Conservation (phyloP, 2,329 filamentous ascomycete genomes). For the Penicillium occitanis region DNA sequence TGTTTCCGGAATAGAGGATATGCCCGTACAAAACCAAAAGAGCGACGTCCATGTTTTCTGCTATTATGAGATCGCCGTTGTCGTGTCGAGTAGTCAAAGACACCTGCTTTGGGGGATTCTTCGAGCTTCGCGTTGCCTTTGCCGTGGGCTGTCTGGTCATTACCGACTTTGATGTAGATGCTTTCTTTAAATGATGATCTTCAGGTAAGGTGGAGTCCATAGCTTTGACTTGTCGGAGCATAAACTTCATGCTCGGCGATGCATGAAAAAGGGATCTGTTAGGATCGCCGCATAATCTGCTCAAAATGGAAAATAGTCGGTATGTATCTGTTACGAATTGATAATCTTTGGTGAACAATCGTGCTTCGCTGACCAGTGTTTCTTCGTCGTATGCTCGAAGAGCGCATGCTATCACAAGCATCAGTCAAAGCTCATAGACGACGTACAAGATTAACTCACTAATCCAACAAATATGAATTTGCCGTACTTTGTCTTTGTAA, state of each 20-base stretch:
- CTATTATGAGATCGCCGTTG: slow-evolving; percentile 36
- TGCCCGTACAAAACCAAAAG: slow-evolving; percentile 88
- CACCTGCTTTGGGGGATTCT: slow-evolving; percentile 43
- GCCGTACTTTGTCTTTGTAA: slow-evolving; percentile 63
- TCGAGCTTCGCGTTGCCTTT: slow-evolving; percentile 25
- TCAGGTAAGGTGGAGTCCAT: slow-evolving; percentile 70
- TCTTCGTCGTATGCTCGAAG: slow-evolving; percentile 75
- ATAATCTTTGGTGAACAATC: slow-evolving; percentile 81
- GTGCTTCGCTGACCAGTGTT: slow-evolving; percentile 70
- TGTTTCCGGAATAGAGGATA: slow-evolving; percentile 79
- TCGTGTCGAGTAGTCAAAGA: slow-evolving; percentile 42
- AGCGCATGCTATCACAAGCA: slow-evolving; percentile 64
- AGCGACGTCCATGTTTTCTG: slow-evolving; percentile 67
- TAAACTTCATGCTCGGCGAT: slow-evolving; percentile 82
- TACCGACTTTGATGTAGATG: slow-evolving; percentile 37
- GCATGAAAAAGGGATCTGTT: slow-evolving; percentile 65
- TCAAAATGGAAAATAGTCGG: slow-evolving; percentile 77
- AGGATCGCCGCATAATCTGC: slow-evolving; percentile 71
- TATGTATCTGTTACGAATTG: slow-evolving; percentile 79
- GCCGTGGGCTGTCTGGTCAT: background rate
- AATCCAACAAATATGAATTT: slow-evolving; percentile 76
- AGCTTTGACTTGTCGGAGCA: slow-evolving; percentile 85
- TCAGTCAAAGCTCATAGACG: slow-evolving; percentile 20
- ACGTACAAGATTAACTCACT: slow-evolving; percentile 48
- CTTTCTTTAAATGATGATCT: slow-evolving; percentile 38